Percentiles rank a stretch among this genome's conserved stretches.
Conservation (phyloP, 2,329 filamentous ascomycete genomes). For the Pseudogymnoascus sp. region DNA sequence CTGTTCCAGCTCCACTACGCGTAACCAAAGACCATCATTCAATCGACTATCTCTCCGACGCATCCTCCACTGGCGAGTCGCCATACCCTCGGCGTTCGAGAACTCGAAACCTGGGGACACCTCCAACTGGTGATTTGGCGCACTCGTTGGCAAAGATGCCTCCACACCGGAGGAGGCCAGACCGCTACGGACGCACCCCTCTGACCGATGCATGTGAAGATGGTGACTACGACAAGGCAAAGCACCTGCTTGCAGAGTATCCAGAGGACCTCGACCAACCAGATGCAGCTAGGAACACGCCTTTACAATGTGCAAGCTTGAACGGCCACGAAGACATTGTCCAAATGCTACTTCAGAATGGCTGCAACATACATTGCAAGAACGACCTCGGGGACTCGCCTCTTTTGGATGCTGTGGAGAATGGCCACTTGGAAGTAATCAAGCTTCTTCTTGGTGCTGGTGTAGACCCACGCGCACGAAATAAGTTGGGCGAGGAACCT, state of each 20-base stretch:
- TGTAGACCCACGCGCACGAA: slow-evolving; percentile 84
- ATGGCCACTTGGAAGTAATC: slow-evolving; percentile 83
- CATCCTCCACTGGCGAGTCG: slow-evolving; percentile 53
- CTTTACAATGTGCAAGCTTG: slow-evolving; percentile 84
- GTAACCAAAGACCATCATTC: slow-evolving; percentile 39
- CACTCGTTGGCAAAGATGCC: slow-evolving; percentile 60
- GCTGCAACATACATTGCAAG: slow-evolving; percentile 73
- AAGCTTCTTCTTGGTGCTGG: slow-evolving; percentile 75
- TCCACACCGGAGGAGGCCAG: slow-evolving; percentile 76
- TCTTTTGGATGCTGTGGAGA: slow-evolving; percentile 91
- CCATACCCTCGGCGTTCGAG: slow-evolving; percentile 52
- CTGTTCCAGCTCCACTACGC: slow-evolving; percentile 48
- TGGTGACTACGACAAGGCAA: slow-evolving; percentile 72
- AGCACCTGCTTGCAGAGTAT: slow-evolving; percentile 64
- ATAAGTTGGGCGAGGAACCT: slow-evolving; percentile 87
- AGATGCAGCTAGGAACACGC: slow-evolving; percentile 94
- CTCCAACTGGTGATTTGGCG: slow-evolving; percentile 48
- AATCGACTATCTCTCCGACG: slow-evolving; percentile 59
- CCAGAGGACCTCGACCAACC: slow-evolving; percentile 82
- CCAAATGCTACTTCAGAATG: slow-evolving; percentile 72
- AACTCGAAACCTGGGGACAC: slow-evolving; percentile 46
- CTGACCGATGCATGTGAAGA: slow-evolving; percentile 84
- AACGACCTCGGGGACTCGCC: slow-evolving; percentile 85
- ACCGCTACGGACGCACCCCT: slow-evolving; percentile 85
- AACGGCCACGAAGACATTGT: slow-evolving; percentile 84